phyloP scores from a whole-genome alignment of 257 asterid genomes.

The Plantago elongata region DNA sequence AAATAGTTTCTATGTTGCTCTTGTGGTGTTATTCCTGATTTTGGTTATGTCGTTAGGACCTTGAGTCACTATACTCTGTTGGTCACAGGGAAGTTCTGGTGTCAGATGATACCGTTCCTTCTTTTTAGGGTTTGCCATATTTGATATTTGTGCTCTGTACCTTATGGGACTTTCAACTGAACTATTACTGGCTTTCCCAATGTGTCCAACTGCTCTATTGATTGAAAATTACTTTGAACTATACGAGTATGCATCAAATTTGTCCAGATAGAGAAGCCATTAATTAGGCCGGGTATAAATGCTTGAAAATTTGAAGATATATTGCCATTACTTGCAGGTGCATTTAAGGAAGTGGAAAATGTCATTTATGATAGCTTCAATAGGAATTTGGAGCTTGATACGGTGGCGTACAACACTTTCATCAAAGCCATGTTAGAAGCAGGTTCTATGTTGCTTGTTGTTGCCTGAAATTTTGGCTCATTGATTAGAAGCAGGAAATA shows the following conservation, averaged over 20 bases:
- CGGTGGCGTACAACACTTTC: conserved; percentile 91
- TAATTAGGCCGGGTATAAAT: conserved; percentile 1
- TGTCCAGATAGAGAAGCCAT: conserved; percentile 17
- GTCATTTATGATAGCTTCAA: conserved; percentile 49
- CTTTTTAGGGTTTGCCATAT: too few relatives aligned
- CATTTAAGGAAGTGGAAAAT: conserved; percentile 52
- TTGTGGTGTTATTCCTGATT: too few relatives aligned
- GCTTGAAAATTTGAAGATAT: conserved; percentile 19
- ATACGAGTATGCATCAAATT: not conserved
- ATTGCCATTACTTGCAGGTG: conserved; percentile 45
- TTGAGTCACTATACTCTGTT: too few relatives aligned
- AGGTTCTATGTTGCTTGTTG: conserved; percentile 37
- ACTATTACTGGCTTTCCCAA: not conserved
- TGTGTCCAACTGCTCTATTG: conserved; percentile 11
- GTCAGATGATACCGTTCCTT: too few relatives aligned
- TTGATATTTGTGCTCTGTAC: not conserved
- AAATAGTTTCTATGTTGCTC: too few relatives aligned
- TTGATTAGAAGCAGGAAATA: conserved; percentile 9
- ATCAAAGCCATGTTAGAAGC: conserved; percentile 85
- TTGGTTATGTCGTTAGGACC: too few relatives aligned
- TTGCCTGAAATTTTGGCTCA: conserved; percentile 11
- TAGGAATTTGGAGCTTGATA: conserved; percentile 67
- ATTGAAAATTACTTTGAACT: not conserved
- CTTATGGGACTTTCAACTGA: not conserved
- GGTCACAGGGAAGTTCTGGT: too few relatives aligned